These are phyloP conservation scores for Colletotrichum sp. DNA, from an alignment of 2,329 filamentous ascomycete species.

Conservation along the genomic window DNA sequence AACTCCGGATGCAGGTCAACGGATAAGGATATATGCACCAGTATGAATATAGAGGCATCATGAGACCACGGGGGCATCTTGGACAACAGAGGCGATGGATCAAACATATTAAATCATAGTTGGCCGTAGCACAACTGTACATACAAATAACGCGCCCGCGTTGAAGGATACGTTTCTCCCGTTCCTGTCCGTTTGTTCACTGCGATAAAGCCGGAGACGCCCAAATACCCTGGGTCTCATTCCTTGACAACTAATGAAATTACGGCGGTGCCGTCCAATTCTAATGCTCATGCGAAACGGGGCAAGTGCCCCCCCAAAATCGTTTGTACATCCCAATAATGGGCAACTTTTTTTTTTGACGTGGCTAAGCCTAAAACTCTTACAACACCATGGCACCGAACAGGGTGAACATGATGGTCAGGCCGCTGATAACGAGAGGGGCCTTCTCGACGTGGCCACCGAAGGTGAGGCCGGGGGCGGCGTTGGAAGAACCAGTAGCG, in stretches of 20 bases:
- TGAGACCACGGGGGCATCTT: background rate
- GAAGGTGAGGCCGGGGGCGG: constrained; percentile 29
- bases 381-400: constrained; percentile 46
- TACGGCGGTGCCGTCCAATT: constrained; percentile 2
- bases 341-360: background rate
- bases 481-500: constrained; percentile 37
- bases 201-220: background rate
- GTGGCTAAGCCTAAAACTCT: constrained; percentile 8
- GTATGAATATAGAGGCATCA: background rate
- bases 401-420: constrained; percentile 39
- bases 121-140: background rate
- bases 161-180: background rate
- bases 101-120: background rate
- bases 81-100: background rate
- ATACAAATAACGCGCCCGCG: constrained; percentile 7
- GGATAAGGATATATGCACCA: background rate
- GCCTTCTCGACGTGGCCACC: constrained; percentile 24
- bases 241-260: constrained; percentile 2
- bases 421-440: constrained; percentile 39
- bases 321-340: constrained; percentile 19
- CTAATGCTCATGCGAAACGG: constrained; percentile 10
- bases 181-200: background rate
- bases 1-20: background rate
- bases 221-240: background rate
- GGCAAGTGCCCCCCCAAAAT: background rate